Conservation (phyloP, 805 yeast genomes). For the Candida koratica region DNA sequence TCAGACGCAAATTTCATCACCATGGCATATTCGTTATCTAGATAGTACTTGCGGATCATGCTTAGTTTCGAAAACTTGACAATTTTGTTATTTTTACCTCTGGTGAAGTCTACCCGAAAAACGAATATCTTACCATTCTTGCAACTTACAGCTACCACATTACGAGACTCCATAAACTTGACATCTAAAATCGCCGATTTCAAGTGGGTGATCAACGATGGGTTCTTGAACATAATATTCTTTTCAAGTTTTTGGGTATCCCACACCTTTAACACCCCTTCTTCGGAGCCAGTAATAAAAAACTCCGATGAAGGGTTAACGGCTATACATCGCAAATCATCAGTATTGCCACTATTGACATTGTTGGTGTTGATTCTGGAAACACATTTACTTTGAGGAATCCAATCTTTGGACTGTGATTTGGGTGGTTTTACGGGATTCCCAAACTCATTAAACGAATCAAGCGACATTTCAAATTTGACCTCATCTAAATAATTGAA, state of each 20-base stretch:
- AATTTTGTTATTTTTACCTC: conserved; percentile 33
- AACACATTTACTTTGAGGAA: conserved; percentile 8
- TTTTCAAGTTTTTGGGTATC: conserved; percentile 61
- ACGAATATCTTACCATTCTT: conserved; percentile 43
- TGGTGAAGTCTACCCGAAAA: conserved; percentile 29
- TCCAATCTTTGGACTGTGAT: conserved; percentile 9
- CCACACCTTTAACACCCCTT: conserved; percentile 76
- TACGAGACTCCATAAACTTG: conserved; percentile 48
- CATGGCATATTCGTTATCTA: conserved; percentile 23
- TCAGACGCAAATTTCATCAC: conserved; percentile 7
- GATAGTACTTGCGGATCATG: conserved; percentile 39
- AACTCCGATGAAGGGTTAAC: conserved; percentile 60
- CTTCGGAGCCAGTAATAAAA: conserved; percentile 74
- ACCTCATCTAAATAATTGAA: conserved; percentile 51
- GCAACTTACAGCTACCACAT: conserved; percentile 57
- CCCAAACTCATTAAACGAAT: conserved; percentile 70
- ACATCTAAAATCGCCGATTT: conserved; percentile 49
- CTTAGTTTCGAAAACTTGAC: conserved; percentile 24
- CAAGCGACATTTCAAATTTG: conserved; percentile 52
- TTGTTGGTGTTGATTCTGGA: conserved; percentile 8
- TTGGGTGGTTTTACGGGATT: conserved; percentile 13
- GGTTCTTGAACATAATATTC: conserved; percentile 48
- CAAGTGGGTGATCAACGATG: conserved; percentile 45
- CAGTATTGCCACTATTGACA: conserved; percentile 47
- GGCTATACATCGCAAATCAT: conserved; percentile 50